phyloP scores from a whole-genome alignment of 2,329 filamentous ascomycete species.

The Fusarium acutatum region DNA sequence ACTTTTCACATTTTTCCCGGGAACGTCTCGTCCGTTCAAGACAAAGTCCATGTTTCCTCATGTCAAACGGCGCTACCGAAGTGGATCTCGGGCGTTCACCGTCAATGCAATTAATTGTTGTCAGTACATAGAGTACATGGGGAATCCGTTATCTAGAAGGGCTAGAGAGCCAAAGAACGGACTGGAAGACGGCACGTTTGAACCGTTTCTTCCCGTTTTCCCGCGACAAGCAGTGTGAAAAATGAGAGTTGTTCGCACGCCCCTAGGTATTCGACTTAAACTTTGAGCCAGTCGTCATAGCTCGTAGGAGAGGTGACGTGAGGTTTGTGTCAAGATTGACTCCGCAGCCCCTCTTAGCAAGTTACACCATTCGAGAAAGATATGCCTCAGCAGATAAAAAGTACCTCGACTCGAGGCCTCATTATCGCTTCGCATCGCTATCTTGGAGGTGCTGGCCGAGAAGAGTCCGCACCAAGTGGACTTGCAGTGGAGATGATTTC shows the following conservation, averaged over 20 bases:
- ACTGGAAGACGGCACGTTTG: constrained; percentile 21
- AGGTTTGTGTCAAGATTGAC: constrained; percentile 17
- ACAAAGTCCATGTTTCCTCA: neutral
- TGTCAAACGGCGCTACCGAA: constrained; percentile 31
- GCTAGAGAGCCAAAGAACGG: constrained; percentile 4
- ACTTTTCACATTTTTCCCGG: neutral
- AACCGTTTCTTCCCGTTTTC: constrained; percentile 25
- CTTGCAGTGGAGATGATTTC: neutral
- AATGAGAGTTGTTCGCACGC: neutral
- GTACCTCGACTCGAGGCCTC: neutral
- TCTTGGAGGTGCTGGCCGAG: constrained; percentile 29
- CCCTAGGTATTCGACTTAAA: neutral
- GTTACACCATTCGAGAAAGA: constrained; percentile 30
- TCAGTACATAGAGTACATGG: neutral
- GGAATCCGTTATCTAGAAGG: constrained; percentile 21
- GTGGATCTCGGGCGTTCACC: constrained; percentile 33
- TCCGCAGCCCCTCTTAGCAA: constrained; percentile 31
- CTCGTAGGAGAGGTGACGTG: constrained; percentile 19
- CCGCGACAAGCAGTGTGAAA: constrained; percentile 25
- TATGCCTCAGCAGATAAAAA: constrained; percentile 26
- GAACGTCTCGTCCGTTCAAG: constrained; percentile 3
- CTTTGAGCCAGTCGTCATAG: constrained; percentile 26
- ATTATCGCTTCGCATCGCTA: constrained; percentile 1
- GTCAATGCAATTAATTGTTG: constrained; percentile 20
- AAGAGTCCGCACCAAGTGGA: constrained; percentile 35